Percentiles rank a stretch among this genome's conserved stretches.
These are phyloP conservation scores for Collybiopsis confluens DNA, from an alignment of 768 basidiomycete species.

Conservation along the genomic window DNA sequence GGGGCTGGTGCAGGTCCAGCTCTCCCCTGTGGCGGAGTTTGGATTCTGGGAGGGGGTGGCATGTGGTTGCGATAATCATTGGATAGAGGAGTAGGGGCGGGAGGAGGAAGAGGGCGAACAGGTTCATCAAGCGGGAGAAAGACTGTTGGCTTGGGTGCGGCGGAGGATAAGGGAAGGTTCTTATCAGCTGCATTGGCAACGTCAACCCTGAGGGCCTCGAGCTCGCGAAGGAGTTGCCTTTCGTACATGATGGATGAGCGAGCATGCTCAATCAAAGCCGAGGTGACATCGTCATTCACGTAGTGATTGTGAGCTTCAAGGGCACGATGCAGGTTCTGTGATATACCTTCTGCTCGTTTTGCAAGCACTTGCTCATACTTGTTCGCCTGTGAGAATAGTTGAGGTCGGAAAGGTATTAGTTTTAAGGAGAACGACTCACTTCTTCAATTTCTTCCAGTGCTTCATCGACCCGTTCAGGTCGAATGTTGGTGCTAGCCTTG, in stretches of 20 bases:
- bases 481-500: slow-evolving; percentile 82
- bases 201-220: slow-evolving; percentile 80
- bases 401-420: not conserved
- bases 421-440: slow-evolving; percentile 36
- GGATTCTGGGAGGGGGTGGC: slow-evolving; percentile 8
- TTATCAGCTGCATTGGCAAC: slow-evolving; percentile 66
- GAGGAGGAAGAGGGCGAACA: slow-evolving; percentile 23
- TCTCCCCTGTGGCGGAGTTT: slow-evolving; percentile 1
- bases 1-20: not conserved
- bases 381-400: slow-evolving; percentile 68
- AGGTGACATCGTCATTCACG: slow-evolving; percentile 87
- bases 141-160: slow-evolving; percentile 55
- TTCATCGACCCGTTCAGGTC: slow-evolving; percentile 82
- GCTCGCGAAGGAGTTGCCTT: slow-evolving; percentile 78
- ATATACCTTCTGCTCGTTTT: slow-evolving; percentile 87
- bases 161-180: slow-evolving; percentile 41
- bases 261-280: slow-evolving; percentile 89
- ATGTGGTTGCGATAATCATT: slow-evolving; percentile 14
- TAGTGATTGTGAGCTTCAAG: slow-evolving; percentile 80
- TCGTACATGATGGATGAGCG: slow-evolving; percentile 91
- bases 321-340: slow-evolving; percentile 86
- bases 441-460: slow-evolving; percentile 92
- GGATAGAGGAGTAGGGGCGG: slow-evolving; percentile 13
- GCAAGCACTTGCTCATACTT: slow-evolving; percentile 85
- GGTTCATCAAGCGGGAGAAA: slow-evolving; percentile 65